Base-by-base conservation (phyloP, 352 stramenopile genomes). In the Phytophthora hibernalis region DNA sequence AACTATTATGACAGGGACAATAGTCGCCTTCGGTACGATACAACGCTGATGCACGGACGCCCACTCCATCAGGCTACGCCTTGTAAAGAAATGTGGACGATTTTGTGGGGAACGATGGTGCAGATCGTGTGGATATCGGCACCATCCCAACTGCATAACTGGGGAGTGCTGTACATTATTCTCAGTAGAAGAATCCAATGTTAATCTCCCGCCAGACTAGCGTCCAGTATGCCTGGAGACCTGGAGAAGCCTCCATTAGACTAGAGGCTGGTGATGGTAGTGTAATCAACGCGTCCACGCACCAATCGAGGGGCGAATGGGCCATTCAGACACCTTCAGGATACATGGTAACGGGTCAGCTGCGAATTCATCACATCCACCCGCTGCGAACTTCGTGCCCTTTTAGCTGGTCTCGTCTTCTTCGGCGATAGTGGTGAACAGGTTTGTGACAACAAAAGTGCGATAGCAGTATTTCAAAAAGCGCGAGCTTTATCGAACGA, bases 371-470 rank as follows among this genome's bases (percentile, higher is more conserved):
- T 64, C 8, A 56, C 45, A 12, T 64, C 56, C 5, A 56, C 56
- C 1, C 35, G 56, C 31, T 64, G 56, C 43, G 56, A 56, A 50
- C 3, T 55, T 1, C 21, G 56, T 22, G 45, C 45, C 13, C 33
- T 64, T 11, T 16, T n/a, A n/a, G n/a, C n/a, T n/a, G n/a, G n/a
- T n/a, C n/a, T n/a, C n/a, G n/a, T n/a, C n/a, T n/a, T n/a, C n/a
- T n/a, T 3, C 31, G 55, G 55, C 1, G 43, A 55, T n/a, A 21
- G 0, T 4, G 55, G 55, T 18, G 31, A 40, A 15, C 55, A 55
- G 15, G 16, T 63, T 5, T 63, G 42, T 20, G 55, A 63, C 22
- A 63, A 63, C 22, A 40, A 55, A 49, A 50, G 43, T 55, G 31
- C 55, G n/a, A n/a, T n/a, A n/a, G n/a, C n/a, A n/a, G n/a, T n/a